Evolutionary conservation across 768 basidiomycete genomes (phyloP).

Genomic region (Coprinopsis sp.): DNA sequence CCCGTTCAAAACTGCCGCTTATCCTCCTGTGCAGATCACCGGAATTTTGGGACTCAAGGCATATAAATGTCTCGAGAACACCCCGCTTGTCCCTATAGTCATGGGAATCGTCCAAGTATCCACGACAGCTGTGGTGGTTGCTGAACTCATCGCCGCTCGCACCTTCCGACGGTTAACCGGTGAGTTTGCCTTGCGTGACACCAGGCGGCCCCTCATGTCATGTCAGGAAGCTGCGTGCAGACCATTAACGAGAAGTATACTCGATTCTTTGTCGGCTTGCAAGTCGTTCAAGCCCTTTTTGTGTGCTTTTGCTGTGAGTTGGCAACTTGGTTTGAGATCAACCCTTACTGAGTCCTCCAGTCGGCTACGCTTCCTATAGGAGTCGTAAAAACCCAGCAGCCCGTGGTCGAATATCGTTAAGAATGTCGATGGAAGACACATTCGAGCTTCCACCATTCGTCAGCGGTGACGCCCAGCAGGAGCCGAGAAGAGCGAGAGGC

Average conservation of each 20-base stretch:
- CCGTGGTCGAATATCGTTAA: constrained; percentile 52
- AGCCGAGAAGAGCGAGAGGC: constrained; percentile 31
- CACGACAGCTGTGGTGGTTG: constrained; percentile 35
- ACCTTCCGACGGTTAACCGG: constrained; percentile 47
- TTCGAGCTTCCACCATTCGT: constrained; percentile 22
- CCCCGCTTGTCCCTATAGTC: constrained; percentile 45
- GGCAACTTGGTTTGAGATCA: not conserved
- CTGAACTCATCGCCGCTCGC: constrained; percentile 36
- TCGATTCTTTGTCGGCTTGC: constrained; percentile 41
- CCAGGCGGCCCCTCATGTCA: not conserved
- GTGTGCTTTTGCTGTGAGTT: constrained; percentile 57
- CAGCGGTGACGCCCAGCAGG: constrained; percentile 16
- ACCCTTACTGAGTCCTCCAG: constrained; percentile 23
- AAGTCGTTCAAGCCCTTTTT: constrained; percentile 52
- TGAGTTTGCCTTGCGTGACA: constrained; percentile 14
- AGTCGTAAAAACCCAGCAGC: constrained; percentile 45
- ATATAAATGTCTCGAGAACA: constrained; percentile 58
- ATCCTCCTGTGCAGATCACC: constrained; percentile 53
- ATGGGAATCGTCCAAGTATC: constrained; percentile 39
- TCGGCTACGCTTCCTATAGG: constrained; percentile 52
- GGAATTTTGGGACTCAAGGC: constrained; percentile 64
- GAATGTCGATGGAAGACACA: constrained; percentile 40
- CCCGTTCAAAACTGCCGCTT: no score
- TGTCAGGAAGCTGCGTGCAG: constrained; percentile 45
- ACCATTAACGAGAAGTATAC: constrained; percentile 31